These are phyloP conservation scores for Schizochytrium sp. DNA, from an alignment of 108 stramenopile species.

Conservation along the genomic window DNA sequence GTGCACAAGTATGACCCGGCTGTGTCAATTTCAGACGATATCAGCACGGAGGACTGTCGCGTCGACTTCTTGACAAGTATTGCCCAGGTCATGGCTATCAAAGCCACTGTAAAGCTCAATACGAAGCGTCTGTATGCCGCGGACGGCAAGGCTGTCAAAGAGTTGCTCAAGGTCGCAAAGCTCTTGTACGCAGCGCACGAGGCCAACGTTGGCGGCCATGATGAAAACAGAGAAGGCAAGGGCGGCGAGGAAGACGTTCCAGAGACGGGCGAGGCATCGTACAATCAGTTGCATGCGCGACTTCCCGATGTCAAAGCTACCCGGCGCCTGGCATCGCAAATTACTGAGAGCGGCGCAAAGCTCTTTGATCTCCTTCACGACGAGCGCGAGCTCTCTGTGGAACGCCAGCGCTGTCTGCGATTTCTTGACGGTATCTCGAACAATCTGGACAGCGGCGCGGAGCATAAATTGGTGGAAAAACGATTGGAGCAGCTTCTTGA, in stretches of 20 bases:
- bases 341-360: conserved; percentile 46
- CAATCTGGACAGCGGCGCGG: conserved; percentile 20
- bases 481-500: not conserved
- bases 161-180: conserved; percentile 59
- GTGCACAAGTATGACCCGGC: conserved; percentile 65
- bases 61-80: conserved; percentile 57
- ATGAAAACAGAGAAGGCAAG: not conserved
- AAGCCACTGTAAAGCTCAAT: conserved; percentile 53
- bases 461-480: conserved; percentile 24
- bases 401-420: conserved; percentile 37
- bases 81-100: conserved; percentile 28
- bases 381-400: conserved; percentile 37
- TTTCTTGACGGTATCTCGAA: conserved; percentile 43
- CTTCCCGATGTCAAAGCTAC: conserved; percentile 1
- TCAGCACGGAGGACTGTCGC: conserved; percentile 63
- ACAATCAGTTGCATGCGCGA: not conserved
- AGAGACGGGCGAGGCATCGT: not conserved
- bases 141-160: conserved; percentile 64
- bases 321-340: conserved; percentile 38
- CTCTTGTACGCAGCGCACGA: conserved; percentile 47
- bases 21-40: conserved; percentile 46
- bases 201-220: conserved; percentile 11
- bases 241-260: not conserved
- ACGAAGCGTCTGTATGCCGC: conserved; percentile 65
- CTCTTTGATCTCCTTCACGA: conserved; percentile 48